These are phyloP conservation scores for Tulasnella sp. DNA, from an alignment of 768 basidiomycete species.

Conservation along the genomic window DNA sequence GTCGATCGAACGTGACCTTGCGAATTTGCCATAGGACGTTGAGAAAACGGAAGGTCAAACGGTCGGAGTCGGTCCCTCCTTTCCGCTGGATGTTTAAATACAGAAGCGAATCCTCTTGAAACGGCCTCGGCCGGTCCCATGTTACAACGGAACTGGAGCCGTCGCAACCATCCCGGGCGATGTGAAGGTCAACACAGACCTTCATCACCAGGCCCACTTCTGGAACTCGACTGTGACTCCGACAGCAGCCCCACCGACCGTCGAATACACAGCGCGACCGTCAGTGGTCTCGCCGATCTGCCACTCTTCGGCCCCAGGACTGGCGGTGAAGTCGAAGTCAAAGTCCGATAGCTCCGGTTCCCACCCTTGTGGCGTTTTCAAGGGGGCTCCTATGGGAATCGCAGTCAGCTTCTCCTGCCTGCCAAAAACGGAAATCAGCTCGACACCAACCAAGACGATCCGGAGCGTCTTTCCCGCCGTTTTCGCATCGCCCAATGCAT, in stretches of 20 bases:
- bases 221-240: slow-evolving; percentile 8
- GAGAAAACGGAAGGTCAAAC: too few species aligned
- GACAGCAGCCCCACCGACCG: not conserved
- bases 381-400: not conserved
- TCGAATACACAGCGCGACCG: slow-evolving; percentile 2
- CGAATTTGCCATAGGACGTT: too few species aligned
- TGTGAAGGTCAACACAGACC: not conserved
- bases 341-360: not conserved
- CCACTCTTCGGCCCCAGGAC: slow-evolving; percentile 15
- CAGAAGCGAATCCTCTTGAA: not conserved
- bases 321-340: not conserved
- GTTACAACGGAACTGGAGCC: not conserved
- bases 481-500: not conserved
- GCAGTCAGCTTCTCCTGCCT: not conserved
- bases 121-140: too few species aligned
- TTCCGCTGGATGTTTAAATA: too few species aligned
- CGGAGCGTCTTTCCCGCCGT: not conserved
- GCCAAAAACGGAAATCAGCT: not conserved
- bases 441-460: slow-evolving; percentile 1
- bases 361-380: not conserved
- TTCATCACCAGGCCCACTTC: slow-evolving; percentile 12
- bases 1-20: too few species aligned
- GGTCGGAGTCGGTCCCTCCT: too few species aligned
- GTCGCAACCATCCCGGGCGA: not conserved
- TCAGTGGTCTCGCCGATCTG: not conserved